Base-by-base conservation (phyloP, 2,329 filamentous ascomycete genomes). In the Teratosphaeria zuluensis region DNA sequence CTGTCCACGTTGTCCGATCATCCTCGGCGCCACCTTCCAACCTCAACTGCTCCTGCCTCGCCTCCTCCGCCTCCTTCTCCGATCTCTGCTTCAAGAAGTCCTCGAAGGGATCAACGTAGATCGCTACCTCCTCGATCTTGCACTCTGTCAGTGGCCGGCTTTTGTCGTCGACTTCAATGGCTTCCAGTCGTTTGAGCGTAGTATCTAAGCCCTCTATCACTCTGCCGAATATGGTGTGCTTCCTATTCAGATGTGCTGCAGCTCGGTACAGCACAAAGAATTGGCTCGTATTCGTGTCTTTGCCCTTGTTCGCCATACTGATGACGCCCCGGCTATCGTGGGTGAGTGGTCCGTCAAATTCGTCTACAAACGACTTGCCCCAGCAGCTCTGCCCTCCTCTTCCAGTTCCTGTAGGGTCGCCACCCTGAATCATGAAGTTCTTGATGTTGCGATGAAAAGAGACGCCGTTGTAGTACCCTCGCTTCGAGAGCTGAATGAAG, bases 221-320 rank as follows among this genome's bases (percentile, higher is more conserved):
- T 42, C 85, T 84, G 1, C 87, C 94, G 68, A 99, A 99, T 48
- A 99, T 89, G n/a, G 94, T 97, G 74, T 99, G 94, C 70, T 99
- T 99, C 60, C 87, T 83, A 73, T 99, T 90, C 0, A 99, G 81
- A 75, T 99, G 94, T 63, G 88, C 86, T 0, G 87, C 84, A 0
- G 88, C 80, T 55, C 90, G 86, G 73, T 99, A 99, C 0, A 88
- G 89, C 70, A 99, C 88, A 78, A 97, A 99, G 74, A 87, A 99
- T 74, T 99, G 94, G 65, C 85, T 90, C 8, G 89, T 94, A 75
- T 99, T 99, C 24, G 92, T 97, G 70, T 96, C 92, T 70, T 96
- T 96, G 59, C 94, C 94, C 72, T 99, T 99, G 75, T 99, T 99
- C 48, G 94, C 94, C 94, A 99, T 99, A 65, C 87, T 91, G 30